A percentile compares a stretch with the other conserved stretches of the same genome.
phyloP scores from a whole-genome alignment of 1,284 basidiomycete genomes.

The Cutaneotrichosporon dermatis region DNA sequence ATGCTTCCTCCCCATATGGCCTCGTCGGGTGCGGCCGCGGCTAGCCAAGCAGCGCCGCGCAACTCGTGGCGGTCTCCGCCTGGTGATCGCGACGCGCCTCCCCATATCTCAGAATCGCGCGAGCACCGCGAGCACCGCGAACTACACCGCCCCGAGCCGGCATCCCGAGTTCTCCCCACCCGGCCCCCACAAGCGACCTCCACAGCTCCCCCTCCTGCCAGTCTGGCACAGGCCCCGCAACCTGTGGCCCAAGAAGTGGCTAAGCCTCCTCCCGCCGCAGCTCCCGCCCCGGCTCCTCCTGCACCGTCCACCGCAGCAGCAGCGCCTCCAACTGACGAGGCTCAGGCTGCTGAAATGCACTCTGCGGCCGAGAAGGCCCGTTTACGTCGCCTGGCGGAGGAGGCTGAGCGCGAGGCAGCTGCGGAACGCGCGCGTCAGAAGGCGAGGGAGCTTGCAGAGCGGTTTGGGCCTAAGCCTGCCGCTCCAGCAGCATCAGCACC shows the following conservation, averaged over 20 bases:
- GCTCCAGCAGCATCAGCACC: neutral
- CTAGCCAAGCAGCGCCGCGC: neutral
- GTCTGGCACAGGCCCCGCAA: no score
- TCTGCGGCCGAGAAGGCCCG: slow-evolving; percentile 81
- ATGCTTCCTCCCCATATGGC: slow-evolving; percentile 40
- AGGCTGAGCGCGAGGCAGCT: slow-evolving; percentile 75
- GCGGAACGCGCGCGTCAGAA: slow-evolving; percentile 79
- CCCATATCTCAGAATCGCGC: slow-evolving; percentile 41
- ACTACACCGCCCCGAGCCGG: no score
- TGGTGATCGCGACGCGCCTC: slow-evolving; percentile 52
- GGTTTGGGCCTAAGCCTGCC: slow-evolving; percentile 52
- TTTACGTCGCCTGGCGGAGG: slow-evolving; percentile 66
- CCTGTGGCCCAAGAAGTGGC: neutral
- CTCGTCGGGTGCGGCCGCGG: slow-evolving; percentile 22
- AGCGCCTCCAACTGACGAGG: slow-evolving; percentile 47
- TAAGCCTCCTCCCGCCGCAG: slow-evolving; percentile 4
- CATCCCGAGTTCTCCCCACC: no score
- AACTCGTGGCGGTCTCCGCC: neutral
- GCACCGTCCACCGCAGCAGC: neutral
- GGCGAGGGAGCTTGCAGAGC: slow-evolving; percentile 76
- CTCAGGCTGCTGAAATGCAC: slow-evolving; percentile 80
- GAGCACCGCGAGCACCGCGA: neutral
- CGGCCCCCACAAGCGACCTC: neutral
- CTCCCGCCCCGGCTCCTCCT: slow-evolving; percentile 25
- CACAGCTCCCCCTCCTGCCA: no score